Evolutionary conservation across 768 basidiomycete genomes (phyloP), one percentile per base, ranked within the genome.

Genomic region (Pisolithus tinctorius): DNA sequence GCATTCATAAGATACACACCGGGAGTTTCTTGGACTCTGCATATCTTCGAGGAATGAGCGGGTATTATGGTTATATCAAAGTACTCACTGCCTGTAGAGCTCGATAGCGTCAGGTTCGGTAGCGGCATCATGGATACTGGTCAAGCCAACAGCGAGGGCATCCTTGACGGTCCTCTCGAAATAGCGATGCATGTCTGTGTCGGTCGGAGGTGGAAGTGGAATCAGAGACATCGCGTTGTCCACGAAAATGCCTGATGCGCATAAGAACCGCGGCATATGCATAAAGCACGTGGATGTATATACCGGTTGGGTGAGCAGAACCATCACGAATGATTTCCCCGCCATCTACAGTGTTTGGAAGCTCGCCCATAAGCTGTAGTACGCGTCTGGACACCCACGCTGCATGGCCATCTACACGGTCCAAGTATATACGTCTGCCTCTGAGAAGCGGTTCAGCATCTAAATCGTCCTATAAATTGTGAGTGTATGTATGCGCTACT

Each of bases 201-300:
- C 73, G 0, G 79, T 77, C 75, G 82, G 83, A 1, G 74, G 61
- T 0, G 92, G 93, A 10, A 71, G 69, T 2, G 78, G 81, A 16
- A 96, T 77, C 31, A 94, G 76, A 13, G 65, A 60, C 81, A 93
- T 91, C 0, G 94, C 95, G 30, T 90, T 90, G 67, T 98, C 95
- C 29, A 95, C 71, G 54, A 93, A 85, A 17, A 93, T 70, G 6
- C 90, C 89, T 73, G 43, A 26, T 30, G 34, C 31, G 13, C 23
- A 17, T 34, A 16, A 20, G 30, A 44, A 39, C 8, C 20, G 26
- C 17, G 46, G 3, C 2, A 47, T 3, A 47, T 11, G 4, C 20
- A 10, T 8, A n/a, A 7, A 17, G 0, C 8, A n/a, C 10, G 1
- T 34, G 38, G 55, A 1, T 2, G 8, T 4, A 51, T 57, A 57